phyloP scores from a whole-genome alignment of 176 grass and related monocot genomes.

The Musa schizocarpa region DNA sequence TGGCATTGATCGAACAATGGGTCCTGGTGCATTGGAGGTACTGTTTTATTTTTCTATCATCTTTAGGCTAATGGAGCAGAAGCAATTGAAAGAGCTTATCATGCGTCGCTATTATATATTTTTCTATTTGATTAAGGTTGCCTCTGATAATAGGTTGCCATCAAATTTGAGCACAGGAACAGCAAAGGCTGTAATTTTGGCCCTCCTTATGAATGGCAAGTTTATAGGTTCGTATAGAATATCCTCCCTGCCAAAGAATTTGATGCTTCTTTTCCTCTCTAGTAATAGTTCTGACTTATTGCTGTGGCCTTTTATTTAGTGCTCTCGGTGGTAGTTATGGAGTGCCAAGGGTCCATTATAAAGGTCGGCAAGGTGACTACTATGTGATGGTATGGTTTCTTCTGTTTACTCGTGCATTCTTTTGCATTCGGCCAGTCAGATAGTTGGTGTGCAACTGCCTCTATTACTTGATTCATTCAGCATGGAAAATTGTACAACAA shows the following conservation, averaged over 20 bases:
- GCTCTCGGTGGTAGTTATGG: slow-evolving; percentile 67
- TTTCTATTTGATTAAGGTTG: not conserved
- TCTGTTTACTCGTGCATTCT: slow-evolving; percentile 19
- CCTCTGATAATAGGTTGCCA: slow-evolving; percentile 42
- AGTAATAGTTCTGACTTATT: slow-evolving; percentile 1
- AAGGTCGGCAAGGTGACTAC: slow-evolving; percentile 75
- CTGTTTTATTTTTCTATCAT: not conserved
- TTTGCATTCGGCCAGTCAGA: not conserved
- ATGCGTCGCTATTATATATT: not conserved
- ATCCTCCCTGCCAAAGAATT: slow-evolving; percentile 22
- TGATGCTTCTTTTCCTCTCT: not conserved
- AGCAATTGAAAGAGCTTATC: not conserved
- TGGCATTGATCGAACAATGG: slow-evolving; percentile 35
- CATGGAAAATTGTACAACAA: not conserved
- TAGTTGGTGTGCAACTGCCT: not conserved
- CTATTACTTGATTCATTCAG: not conserved
- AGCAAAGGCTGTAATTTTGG: slow-evolving; percentile 80
- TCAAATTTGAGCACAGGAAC: slow-evolving; percentile 74
- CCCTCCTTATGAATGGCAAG: slow-evolving; percentile 77
- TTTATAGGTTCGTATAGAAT: slow-evolving; percentile 48
- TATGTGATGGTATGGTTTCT: slow-evolving; percentile 65
- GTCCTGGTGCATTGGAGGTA: slow-evolving; percentile 57
- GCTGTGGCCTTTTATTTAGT: slow-evolving; percentile 25
- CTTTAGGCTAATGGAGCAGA: not conserved
- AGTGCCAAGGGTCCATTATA: slow-evolving; percentile 78